phyloP scores from a whole-genome alignment of 768 basidiomycete genomes.

The Tylopilus subfusipes region DNA sequence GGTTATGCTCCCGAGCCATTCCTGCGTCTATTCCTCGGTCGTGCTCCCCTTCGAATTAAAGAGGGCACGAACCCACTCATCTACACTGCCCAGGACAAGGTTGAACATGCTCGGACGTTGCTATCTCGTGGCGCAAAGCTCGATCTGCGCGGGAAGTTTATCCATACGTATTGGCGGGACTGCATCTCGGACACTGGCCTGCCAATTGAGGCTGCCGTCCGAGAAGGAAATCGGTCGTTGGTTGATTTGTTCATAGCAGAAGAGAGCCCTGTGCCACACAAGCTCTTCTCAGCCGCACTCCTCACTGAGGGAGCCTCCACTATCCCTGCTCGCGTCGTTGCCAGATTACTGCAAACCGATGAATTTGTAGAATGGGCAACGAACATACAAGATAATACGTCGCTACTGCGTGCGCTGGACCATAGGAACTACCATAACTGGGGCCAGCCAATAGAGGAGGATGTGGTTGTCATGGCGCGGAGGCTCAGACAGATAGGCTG shows the following conservation, averaged over 20 bases:
- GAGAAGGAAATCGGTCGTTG: neutral
- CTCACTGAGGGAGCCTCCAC: too few relatives aligned
- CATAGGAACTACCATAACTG: neutral
- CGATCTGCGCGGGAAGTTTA: neutral
- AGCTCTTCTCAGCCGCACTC: neutral
- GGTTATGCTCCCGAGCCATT: neutral
- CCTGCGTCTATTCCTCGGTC: neutral
- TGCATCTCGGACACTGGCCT: too few relatives aligned
- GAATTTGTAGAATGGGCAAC: constrained; percentile 14
- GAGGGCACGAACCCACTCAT: neutral
- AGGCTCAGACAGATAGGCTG: constrained; percentile 6
- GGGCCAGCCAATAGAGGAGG: neutral
- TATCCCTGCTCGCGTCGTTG: too few relatives aligned
- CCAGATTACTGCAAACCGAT: too few relatives aligned
- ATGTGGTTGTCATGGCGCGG: neutral
- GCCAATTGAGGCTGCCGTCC: neutral
- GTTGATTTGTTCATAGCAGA: neutral
- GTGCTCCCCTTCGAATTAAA: neutral
- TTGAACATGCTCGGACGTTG: neutral
- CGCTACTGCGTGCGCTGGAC: neutral
- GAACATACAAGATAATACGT: neutral
- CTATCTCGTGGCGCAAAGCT: neutral
- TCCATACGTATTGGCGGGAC: too few relatives aligned
- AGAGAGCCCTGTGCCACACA: neutral
- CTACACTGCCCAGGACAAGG: neutral